A percentile compares a stretch with the other conserved stretches of the same genome.
These are phyloP conservation scores for Santalum album DNA, from an alignment of 164 flowering plant species.

Conservation along the genomic window DNA sequence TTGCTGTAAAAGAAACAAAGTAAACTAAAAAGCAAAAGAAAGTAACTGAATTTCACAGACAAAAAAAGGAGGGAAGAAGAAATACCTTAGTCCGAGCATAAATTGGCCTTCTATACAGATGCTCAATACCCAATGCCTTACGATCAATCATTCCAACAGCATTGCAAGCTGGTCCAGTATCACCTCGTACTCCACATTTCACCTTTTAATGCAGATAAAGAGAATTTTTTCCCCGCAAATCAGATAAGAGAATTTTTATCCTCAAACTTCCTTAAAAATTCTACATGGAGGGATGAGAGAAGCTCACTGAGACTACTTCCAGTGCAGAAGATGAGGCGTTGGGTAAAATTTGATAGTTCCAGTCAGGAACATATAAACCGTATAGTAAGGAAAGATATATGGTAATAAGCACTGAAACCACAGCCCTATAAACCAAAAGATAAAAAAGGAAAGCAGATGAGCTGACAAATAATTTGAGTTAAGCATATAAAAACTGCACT, in stretches of 20 bases:
- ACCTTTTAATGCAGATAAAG: constrained; percentile 30
- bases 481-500: no score
- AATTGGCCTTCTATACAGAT: constrained; percentile 47
- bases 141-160: constrained; percentile 82
- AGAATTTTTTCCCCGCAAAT: no score
- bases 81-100: constrained; percentile 56
- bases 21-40: no score
- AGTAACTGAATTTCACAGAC: no score
- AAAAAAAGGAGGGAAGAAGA: neutral
- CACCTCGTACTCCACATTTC: constrained; percentile 73
- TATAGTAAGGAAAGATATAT: constrained; percentile 41
- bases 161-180: constrained; percentile 79
- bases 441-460: no score
- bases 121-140: constrained; percentile 49
- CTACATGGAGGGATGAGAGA: neutral
- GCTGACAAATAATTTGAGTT: no score
- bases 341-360: constrained; percentile 46
- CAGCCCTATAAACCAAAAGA: no score
- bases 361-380: constrained; percentile 71
- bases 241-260: no score
- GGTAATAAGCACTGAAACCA: constrained; percentile 24
- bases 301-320: constrained; percentile 26
- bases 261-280: no score
- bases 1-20: constrained; percentile 24
- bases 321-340: constrained; percentile 18